These are phyloP conservation scores for Tuber indicum DNA, from an alignment of 495 filamentous ascomycete species.

Conservation along the genomic window DNA sequence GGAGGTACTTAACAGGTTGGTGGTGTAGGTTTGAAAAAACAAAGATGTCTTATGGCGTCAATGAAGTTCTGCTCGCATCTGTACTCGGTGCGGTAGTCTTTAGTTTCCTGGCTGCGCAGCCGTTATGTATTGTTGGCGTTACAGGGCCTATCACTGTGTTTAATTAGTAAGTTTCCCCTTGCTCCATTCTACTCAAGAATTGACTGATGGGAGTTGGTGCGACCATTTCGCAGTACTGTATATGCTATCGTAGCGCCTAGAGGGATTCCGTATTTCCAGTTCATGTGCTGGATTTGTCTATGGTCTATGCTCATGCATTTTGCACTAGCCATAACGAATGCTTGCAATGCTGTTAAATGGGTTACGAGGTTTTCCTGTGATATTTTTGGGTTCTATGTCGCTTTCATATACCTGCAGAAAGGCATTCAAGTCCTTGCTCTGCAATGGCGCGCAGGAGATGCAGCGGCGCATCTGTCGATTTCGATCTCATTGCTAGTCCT, in stretches of 20 bases:
- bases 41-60: conserved; percentile 70
- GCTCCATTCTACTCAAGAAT: background rate
- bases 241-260: conserved; percentile 69
- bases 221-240: conserved; percentile 53
- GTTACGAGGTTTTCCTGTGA: conserved; percentile 82
- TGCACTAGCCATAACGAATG: conserved; percentile 69
- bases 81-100: conserved; percentile 74
- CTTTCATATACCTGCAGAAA: conserved; percentile 79
- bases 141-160: conserved; percentile 76
- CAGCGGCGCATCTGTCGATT: conserved; percentile 68
- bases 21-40: conserved; percentile 57
- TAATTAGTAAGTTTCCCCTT: conserved; percentile 54
- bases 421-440: conserved; percentile 69
- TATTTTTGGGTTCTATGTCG: conserved; percentile 81
- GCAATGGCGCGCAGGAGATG: conserved; percentile 53
- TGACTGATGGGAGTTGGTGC: background rate
- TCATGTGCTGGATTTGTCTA: conserved; percentile 82
- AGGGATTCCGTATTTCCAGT: conserved; percentile 67
- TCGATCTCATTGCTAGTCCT: conserved; percentile 67
- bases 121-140: conserved; percentile 83
- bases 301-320: conserved; percentile 79
- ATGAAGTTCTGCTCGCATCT: conserved; percentile 73
- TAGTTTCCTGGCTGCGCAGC: conserved; percentile 66
- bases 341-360: conserved; percentile 71
- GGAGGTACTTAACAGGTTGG: background rate